phyloP scores from a whole-genome alignment of 352 stramenopile species.

The Phytophthora sp. region DNA sequence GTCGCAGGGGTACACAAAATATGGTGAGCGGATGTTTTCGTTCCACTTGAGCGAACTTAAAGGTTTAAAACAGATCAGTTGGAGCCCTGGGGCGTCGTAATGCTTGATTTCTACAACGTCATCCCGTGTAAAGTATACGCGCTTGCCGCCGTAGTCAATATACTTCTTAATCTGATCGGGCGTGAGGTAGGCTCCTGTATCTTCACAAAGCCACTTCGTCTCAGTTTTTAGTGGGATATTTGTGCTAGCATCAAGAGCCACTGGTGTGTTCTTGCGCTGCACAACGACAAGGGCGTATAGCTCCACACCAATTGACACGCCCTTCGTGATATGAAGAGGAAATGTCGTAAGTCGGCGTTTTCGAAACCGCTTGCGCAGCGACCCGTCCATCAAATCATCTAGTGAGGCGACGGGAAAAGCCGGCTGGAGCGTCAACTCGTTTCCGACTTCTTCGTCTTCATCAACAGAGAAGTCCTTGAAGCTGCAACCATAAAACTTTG shows the following conservation, averaged over 20 bases:
- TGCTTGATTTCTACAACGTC: slow-evolving; percentile 84
- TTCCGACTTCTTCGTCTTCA: slow-evolving; percentile 23
- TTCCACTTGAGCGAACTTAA: slow-evolving; percentile 64
- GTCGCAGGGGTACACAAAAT: slow-evolving; percentile 86
- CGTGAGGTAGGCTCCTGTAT: slow-evolving; percentile 75
- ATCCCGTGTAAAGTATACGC: slow-evolving; percentile 82
- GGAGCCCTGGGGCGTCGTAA: slow-evolving; percentile 72
- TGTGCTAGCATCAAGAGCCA: slow-evolving; percentile 71
- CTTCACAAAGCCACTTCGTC: slow-evolving; percentile 88
- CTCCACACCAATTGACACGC: slow-evolving; percentile 81
- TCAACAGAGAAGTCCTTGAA: slow-evolving; percentile 70
- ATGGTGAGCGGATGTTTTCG: slow-evolving; percentile 72
- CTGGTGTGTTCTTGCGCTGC: slow-evolving; percentile 65
- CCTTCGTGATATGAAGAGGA: slow-evolving; percentile 68
- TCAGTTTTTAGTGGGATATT: slow-evolving; percentile 80
- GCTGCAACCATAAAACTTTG: slow-evolving; percentile 62
- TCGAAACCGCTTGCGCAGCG: slow-evolving; percentile 80
- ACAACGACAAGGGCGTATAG: slow-evolving; percentile 67
- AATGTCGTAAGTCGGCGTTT: slow-evolving; percentile 79
- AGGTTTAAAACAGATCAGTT: slow-evolving; percentile 85
- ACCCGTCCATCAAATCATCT: slow-evolving; percentile 79
- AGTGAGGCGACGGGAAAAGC: slow-evolving; percentile 77
- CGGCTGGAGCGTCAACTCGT: slow-evolving; percentile 53
- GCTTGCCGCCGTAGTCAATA: slow-evolving; percentile 74
- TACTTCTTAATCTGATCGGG: slow-evolving; percentile 82